Evolutionary conservation across 176 grass and related monocot species (phyloP), one percentile per base, ranked within the genome.

Genomic region (Avena atlantica): DNA sequence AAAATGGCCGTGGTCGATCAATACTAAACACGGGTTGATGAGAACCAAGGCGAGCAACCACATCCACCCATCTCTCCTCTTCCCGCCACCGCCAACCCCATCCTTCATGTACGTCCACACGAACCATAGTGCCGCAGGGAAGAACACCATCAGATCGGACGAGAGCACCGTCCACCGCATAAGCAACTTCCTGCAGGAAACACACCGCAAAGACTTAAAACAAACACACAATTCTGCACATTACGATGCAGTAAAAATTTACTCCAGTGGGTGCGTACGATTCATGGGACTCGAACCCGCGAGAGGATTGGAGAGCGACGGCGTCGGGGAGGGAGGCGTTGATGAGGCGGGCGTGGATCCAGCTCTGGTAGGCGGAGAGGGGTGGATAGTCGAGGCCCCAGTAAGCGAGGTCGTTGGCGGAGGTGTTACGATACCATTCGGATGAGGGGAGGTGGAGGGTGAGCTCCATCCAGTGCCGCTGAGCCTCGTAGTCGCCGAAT

Each of bases 391-490:
- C 96, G 50, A 98, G 96, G 71, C 96, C 96, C 96, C 96, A 98
- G 76, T 98, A 96, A 3, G 89, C 63, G 65, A 98, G 88, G 86
- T 94, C 90, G 74, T 98, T 98, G 70, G 67, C 90, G 79, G 96
- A 85, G 65, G 93, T 92, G 89, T 91, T 96, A 51, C 92, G 89
- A 87, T 98, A 98, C 93, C 96, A 96, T 66, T 92, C 89, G 9
- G 90, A 82, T 40, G 92, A 42, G 3, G 90, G 67, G 81, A 93
- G 92, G 44, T 98, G 92, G 50, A 98, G 86, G 58, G 93, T 91
- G 92, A 98, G 89, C 96, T 98, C 93, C 96, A 98, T 98, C 96
- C 96, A 98, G 83, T 98, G 93, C 72, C 96, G 89, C 90, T 96
- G 93, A 36, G 96, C 96, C 92, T 98, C 96, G 89, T 96, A 98